Evolutionary conservation across 1,139 yeast genomes (phyloP).

Genomic region (Magnusiomyces tetraspermus): DNA sequence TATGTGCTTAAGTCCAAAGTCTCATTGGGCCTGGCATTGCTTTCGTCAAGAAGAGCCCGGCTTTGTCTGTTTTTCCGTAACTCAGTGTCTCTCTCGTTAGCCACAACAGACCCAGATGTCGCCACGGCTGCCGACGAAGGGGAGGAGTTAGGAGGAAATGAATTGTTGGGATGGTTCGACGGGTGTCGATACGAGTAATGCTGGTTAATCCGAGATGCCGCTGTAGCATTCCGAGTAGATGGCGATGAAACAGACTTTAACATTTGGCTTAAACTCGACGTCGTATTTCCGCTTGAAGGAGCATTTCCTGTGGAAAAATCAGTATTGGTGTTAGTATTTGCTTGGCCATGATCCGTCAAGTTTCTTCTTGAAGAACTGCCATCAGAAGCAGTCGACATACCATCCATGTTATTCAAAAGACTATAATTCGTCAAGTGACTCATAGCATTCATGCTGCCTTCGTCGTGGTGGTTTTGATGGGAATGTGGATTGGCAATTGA

Average conservation of each 20-base stretch:
- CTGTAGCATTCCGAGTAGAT: background rate
- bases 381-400: background rate
- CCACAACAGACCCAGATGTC: too few species aligned
- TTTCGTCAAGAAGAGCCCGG: background rate
- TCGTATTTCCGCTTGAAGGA: background rate
- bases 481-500: background rate
- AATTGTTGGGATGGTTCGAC: background rate
- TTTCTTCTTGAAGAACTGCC: background rate
- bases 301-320: background rate
- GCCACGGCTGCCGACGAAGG: too few species aligned
- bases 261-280: background rate
- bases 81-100: background rate
- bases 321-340: background rate
- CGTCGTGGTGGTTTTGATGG: background rate
- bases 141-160: background rate
- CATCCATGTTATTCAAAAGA: background rate
- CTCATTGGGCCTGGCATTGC: background rate
- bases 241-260: background rate
- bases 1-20: constrained; percentile 2
- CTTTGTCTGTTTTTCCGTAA: background rate
- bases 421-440: background rate
- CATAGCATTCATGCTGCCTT: background rate
- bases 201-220: background rate
- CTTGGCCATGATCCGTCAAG: background rate
- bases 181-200: background rate